These are phyloP conservation scores for Chytridium lagenaria DNA, from an alignment of 371 early-diverging fungal genomes.

Conservation along the genomic window DNA sequence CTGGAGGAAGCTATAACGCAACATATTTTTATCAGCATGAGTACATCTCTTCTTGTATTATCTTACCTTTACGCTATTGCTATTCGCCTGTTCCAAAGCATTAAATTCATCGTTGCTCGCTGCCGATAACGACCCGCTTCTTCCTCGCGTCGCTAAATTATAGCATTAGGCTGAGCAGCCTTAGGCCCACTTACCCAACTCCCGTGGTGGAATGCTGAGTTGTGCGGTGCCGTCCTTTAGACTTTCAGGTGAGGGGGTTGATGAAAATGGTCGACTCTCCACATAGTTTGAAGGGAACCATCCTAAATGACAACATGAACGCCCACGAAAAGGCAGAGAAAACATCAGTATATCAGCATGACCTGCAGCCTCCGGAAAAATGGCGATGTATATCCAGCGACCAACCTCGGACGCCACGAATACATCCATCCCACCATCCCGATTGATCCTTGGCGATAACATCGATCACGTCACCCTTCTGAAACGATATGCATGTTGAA, in stretches of 20 bases:
- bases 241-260: constrained; percentile 15
- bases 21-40: no score
- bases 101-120: constrained; percentile 3
- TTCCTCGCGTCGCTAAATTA: background rate
- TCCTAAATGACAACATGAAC: constrained; percentile 62
- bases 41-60: no score
- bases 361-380: no score
- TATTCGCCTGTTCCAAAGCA: constrained; percentile 10
- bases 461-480: constrained; percentile 78
- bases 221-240: no score
- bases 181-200: no score
- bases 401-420: constrained; percentile 53
- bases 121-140: background rate
- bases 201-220: no score
- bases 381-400: background rate
- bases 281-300: constrained; percentile 93
- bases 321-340: no score
- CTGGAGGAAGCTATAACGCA: constrained; percentile 57
- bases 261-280: constrained; percentile 36
- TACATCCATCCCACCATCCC: constrained; percentile 89
- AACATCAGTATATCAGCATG: no score
- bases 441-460: constrained; percentile 81
- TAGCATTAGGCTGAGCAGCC: no score
- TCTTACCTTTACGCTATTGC: no score
- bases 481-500: constrained; percentile 74